A percentile compares a stretch with the other conserved stretches of the same genome.
Evolutionary conservation across 305 asterid species (phyloP).

Genomic region (Stenogyne calaminthoides): DNA sequence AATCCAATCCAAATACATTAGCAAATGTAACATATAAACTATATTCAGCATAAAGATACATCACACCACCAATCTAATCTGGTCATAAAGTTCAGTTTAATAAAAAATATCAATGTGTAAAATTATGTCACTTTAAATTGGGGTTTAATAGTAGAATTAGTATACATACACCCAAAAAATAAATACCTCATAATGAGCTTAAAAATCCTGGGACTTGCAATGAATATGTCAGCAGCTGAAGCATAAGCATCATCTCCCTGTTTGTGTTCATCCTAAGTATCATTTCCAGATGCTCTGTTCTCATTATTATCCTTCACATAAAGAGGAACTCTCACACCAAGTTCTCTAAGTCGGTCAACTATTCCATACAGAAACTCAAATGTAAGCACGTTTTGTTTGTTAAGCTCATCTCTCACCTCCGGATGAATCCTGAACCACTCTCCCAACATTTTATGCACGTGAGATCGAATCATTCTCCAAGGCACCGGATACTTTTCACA

Average conservation of each 20-base stretch:
- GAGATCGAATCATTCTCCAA: slow-evolving; percentile 92
- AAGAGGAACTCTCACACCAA: slow-evolving; percentile 68
- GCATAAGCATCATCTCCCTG: no score
- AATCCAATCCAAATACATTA: neutral
- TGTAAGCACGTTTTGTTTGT: slow-evolving; percentile 61
- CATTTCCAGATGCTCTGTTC: slow-evolving; percentile 27
- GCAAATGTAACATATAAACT: neutral
- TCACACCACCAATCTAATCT: neutral
- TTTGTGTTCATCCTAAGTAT: slow-evolving; percentile 18
- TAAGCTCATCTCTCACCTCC: slow-evolving; percentile 67
- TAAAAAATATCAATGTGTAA: neutral
- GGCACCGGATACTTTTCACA: slow-evolving; percentile 90
- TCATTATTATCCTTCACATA: slow-evolving; percentile 40
- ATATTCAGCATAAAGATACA: neutral
- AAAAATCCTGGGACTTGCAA: slow-evolving; percentile 9
- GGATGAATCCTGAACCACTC: slow-evolving; percentile 90
- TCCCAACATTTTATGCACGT: slow-evolving; percentile 84
- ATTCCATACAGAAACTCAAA: slow-evolving; percentile 74
- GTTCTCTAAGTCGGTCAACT: slow-evolving; percentile 66
- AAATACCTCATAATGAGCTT: neutral
- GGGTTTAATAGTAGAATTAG: neutral
- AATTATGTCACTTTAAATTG: neutral
- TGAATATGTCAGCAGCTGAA: neutral
- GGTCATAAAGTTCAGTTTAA: neutral
- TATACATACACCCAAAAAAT: neutral